Evolutionary conservation across 768 basidiomycete genomes (phyloP), one percentile per base, ranked within the genome.

Genomic region (Suillus occidentalis): DNA sequence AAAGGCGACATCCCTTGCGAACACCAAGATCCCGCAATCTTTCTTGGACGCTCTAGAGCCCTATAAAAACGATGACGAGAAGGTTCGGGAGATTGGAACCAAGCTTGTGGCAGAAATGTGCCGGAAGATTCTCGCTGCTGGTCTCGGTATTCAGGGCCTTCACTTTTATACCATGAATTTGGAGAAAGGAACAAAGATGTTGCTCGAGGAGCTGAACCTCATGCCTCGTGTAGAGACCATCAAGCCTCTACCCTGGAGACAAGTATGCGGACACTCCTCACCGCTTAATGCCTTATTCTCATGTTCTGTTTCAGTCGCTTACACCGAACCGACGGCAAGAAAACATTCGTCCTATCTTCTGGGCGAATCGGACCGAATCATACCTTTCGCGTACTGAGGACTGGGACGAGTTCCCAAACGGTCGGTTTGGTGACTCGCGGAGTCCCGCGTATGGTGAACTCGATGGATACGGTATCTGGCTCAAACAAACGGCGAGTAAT

Each of bases 361-460:
- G 97, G 96, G 95, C 97, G 14, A 99, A 99, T 79, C 85, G 97
- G 45, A 86, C 95, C 43, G 92, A 95, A 73, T 97, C 95, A 1
- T 99, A 99, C 75, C 82, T 99, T 55, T 93, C 93, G 9, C 90
- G 97, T 62, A 99, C 97, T 16, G 95, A 97, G 75, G 94, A 97
- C 73, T 99, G 97, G 97, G 97, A 99, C 74, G 97, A 99, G 75
- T 99, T 97, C 77, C 97, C 97, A 59, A 99, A 99, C 76, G 97
- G 97, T 63, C 93, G 97, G 69, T 99, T 97, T 73, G 97, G 97
- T 70, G 97, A 99, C 79, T 90, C 96, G 8, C 87, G 97, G 64
- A 94, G 92, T 84, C 97, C 97, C 36, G 97, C 97, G 16, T 99
- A 97, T 69, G 97, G 97, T 72, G 97, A 99, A 78, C 80, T 99